phyloP scores from a whole-genome alignment of 345 rosid species.

The Sonneratia alba region DNA sequence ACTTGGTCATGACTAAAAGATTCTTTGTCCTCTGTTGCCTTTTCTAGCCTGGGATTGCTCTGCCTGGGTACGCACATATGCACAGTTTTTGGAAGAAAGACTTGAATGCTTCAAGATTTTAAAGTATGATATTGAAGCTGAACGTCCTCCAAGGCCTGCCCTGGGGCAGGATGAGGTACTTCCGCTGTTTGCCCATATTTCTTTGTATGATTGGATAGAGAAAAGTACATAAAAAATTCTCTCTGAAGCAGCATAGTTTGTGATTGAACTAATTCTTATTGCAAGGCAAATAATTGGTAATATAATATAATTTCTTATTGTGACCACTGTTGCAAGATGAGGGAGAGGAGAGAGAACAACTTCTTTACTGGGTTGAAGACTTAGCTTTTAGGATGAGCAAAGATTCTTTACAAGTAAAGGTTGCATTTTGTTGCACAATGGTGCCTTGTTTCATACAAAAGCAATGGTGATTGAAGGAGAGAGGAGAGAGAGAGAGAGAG shows the following conservation, averaged over 20 bases:
- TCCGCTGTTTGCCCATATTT: background rate
- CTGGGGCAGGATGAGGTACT: slow-evolving; percentile 81
- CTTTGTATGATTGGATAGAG: background rate
- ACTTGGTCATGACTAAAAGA: background rate
- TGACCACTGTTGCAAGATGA: background rate
- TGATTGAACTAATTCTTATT: background rate
- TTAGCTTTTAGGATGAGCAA: background rate
- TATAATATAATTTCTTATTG: background rate
- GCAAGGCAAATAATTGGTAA: background rate
- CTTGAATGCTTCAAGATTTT: slow-evolving; percentile 89
- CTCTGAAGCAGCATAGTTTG: background rate
- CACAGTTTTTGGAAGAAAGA: slow-evolving; percentile 83
- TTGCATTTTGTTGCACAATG: background rate
- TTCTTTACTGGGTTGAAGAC: background rate
- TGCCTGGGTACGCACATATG: slow-evolving; percentile 98
- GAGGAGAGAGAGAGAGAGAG: too few species aligned
- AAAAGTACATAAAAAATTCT: background rate
- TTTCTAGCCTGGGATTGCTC: slow-evolving; percentile 97
- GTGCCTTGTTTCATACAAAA: background rate
- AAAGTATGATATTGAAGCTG: slow-evolving; percentile 90
- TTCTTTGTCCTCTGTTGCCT: background rate
- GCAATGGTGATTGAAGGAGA: background rate
- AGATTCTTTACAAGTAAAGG: background rate
- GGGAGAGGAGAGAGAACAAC: background rate
- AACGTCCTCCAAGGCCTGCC: slow-evolving; percentile 73